These are phyloP conservation scores for Diutina catenulata DNA, from an alignment of 1,139 yeast species.

Conservation along the genomic window DNA sequence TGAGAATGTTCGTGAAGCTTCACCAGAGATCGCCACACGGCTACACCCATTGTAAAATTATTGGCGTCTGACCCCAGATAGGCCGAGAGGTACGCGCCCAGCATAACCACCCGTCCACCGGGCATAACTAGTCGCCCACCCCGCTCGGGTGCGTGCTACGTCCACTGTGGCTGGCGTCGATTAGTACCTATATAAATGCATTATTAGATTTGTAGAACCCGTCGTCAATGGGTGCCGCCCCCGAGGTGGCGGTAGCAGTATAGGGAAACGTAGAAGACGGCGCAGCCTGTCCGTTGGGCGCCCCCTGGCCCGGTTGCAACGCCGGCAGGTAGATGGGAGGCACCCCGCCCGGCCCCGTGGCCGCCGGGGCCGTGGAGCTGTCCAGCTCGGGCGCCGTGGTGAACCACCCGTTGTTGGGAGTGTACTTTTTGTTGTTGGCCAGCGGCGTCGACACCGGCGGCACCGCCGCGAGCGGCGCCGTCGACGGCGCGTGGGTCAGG, in stretches of 20 bases:
- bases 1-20: too few species aligned
- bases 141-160: too few species aligned
- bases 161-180: too few species aligned
- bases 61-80: too few species aligned
- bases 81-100: too few species aligned
- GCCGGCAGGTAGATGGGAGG: slow-evolving; percentile 1
- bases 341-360: neutral
- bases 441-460: slow-evolving; percentile 4
- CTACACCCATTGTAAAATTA: too few species aligned
- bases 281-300: neutral
- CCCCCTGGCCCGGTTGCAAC: neutral
- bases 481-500: neutral
- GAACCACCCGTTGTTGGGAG: slow-evolving; percentile 4
- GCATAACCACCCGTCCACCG: too few species aligned
- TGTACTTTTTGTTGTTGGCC: neutral
- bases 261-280: neutral
- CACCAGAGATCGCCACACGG: too few species aligned
- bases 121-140: too few species aligned
- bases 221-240: slow-evolving; percentile 1
- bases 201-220: slow-evolving; percentile 2
- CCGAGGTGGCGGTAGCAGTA: neutral
- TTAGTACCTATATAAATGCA: neutral
- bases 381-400: neutral
- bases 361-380: neutral
- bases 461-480: neutral